Evolutionary conservation across 441 rosid species (phyloP).

Genomic region (Hura crepitans): DNA sequence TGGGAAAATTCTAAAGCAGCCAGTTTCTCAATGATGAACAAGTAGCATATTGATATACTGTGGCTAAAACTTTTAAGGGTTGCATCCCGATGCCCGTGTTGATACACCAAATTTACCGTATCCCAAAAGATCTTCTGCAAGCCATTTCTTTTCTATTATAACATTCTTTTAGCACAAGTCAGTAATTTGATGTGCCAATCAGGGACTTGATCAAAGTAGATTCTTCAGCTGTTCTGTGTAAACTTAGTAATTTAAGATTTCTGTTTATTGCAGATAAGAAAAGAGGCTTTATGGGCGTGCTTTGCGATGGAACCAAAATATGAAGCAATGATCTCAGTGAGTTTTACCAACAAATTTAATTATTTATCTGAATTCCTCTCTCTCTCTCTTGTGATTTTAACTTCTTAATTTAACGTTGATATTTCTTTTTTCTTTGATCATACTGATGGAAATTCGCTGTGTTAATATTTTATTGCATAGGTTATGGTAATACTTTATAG

Average conservation of each 20-base stretch:
- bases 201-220: neutral
- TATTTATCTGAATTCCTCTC: neutral
- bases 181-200: neutral
- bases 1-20: neutral
- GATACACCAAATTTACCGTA: neutral
- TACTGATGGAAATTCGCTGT: neutral
- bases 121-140: neutral
- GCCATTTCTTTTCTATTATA: neutral
- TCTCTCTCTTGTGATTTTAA: neutral
- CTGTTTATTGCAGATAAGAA: conserved; percentile 58
- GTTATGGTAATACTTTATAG: neutral
- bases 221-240: neutral
- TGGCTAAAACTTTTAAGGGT: neutral
- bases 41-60: neutral
- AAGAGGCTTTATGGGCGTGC: conserved; percentile 94
- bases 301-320: conserved; percentile 79
- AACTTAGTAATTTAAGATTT: neutral
- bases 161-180: neutral
- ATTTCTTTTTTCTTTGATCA: neutral
- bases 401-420: neutral
- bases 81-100: neutral
- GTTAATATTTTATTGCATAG: neutral
- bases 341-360: conserved; percentile 17
- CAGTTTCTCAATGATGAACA: neutral
- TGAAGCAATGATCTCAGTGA: conserved; percentile 80